These are phyloP conservation scores for Stachybotrys elegans DNA, from an alignment of 2,329 filamentous ascomycete species.

Conservation along the genomic window DNA sequence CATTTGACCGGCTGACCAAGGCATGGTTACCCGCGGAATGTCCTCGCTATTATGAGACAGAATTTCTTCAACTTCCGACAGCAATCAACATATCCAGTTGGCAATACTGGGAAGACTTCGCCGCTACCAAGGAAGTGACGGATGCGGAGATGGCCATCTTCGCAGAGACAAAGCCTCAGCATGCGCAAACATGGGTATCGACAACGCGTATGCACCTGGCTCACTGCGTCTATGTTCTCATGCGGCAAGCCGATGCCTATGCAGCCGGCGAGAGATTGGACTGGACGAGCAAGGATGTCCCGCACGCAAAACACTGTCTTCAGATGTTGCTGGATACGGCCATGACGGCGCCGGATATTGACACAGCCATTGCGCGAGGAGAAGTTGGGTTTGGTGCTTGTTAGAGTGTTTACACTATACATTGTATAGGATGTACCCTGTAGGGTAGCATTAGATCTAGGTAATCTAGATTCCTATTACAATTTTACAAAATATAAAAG, in stretches of 20 bases:
- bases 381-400: background rate
- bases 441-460: no score
- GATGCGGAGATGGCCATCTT: background rate
- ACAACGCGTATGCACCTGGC: background rate
- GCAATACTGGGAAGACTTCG: background rate
- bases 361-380: background rate
- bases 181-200: background rate
- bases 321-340: background rate
- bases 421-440: no score
- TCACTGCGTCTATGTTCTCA: background rate
- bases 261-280: background rate
- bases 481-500: no score
- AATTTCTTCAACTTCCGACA: background rate
- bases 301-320: background rate
- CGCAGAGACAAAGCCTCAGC: background rate
- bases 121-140: background rate
- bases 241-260: background rate
- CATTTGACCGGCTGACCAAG: background rate
- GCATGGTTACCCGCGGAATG: background rate
- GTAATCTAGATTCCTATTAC: no score
- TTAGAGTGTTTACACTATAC: no score
- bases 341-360: background rate
- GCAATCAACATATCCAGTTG: background rate
- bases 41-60: background rate
- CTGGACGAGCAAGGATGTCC: background rate